Percentiles rank a stretch among this genome's conserved stretches.
Conservation (phyloP, 2,329 filamentous ascomycete genomes). For the Chrysosphaeria jannelii region DNA sequence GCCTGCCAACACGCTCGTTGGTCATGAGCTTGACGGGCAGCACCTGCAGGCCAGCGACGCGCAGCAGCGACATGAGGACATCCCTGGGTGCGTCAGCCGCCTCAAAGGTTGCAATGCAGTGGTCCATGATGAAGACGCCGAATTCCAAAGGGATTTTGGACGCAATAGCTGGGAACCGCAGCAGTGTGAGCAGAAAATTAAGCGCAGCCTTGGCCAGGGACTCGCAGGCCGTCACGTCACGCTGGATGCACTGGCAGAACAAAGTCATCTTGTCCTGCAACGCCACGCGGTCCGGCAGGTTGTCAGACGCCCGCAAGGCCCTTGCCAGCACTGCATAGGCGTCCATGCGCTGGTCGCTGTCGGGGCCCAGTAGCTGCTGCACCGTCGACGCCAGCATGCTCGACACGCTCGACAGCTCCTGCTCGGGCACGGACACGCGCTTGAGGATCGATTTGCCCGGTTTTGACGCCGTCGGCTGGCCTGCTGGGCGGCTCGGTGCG, state of each 20-base stretch:
- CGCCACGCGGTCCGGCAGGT: slow-evolving; percentile 43
- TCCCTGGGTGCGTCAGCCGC: slow-evolving; percentile 42
- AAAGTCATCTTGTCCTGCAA: slow-evolving; percentile 47
- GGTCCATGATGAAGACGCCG: slow-evolving; percentile 48
- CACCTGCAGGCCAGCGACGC: slow-evolving; percentile 50
- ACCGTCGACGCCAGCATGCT: slow-evolving; percentile 66
- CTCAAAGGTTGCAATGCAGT: slow-evolving; percentile 43
- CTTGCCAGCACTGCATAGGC: slow-evolving; percentile 58
- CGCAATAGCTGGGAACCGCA: slow-evolving; percentile 43
- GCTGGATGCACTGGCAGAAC: slow-evolving; percentile 53
- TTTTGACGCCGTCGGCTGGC: slow-evolving; percentile 14
- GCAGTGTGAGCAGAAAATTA: slow-evolving; percentile 45
- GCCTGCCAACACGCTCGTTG: slow-evolving; percentile 31
- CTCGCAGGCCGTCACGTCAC: slow-evolving; percentile 35
- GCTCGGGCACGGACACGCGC: slow-evolving; percentile 14
- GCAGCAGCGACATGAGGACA: slow-evolving; percentile 48
- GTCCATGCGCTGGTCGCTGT: slow-evolving; percentile 46
- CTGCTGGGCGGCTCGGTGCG: neutral
- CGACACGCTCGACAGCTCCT: slow-evolving; percentile 23
- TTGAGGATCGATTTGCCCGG: slow-evolving; percentile 65
- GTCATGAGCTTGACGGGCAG: slow-evolving; percentile 52
- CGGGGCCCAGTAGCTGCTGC: slow-evolving; percentile 47
- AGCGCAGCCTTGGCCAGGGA: slow-evolving; percentile 51
- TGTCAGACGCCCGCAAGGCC: slow-evolving; percentile 53
- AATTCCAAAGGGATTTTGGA: slow-evolving; percentile 50